Percentiles rank a stretch among this genome's conserved stretches.
These are phyloP conservation scores for Xylaria grammica DNA, from an alignment of 495 filamentous ascomycete genomes.

Conservation along the genomic window DNA sequence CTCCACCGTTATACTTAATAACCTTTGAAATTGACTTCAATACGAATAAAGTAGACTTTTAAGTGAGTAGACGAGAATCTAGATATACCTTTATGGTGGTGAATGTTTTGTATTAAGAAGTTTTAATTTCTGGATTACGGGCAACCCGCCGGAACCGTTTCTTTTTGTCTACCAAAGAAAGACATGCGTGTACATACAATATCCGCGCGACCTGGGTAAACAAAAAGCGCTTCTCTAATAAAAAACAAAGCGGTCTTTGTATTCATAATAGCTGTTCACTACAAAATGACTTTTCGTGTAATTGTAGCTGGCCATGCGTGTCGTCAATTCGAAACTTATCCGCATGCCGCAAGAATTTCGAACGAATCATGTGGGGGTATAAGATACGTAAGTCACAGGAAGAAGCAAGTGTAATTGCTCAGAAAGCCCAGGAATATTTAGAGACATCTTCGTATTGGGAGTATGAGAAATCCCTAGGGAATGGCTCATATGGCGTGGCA, in stretches of 20 bases:
- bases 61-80: too few relatives aligned
- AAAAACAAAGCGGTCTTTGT: not conserved
- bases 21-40: too few relatives aligned
- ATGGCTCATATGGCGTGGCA: conserved; percentile 5
- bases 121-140: not conserved
- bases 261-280: not conserved
- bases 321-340: too few relatives aligned
- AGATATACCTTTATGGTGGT: too few relatives aligned
- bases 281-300: not conserved
- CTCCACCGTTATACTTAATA: too few relatives aligned
- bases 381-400: not conserved
- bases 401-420: not conserved
- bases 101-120: not conserved
- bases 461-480: conserved; percentile 4
- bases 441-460: not conserved
- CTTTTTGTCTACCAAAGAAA: conserved; percentile 2
- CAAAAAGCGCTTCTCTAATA: not conserved
- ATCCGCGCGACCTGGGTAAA: not conserved
- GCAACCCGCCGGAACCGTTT: not conserved
- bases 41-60: too few relatives aligned
- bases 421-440: not conserved
- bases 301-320: too few relatives aligned
- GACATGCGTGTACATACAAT: not conserved
- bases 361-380: not conserved
- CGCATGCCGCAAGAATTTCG: not conserved